phyloP scores from a whole-genome alignment of 83 land plant genomes.

The Larix sibirica region DNA sequence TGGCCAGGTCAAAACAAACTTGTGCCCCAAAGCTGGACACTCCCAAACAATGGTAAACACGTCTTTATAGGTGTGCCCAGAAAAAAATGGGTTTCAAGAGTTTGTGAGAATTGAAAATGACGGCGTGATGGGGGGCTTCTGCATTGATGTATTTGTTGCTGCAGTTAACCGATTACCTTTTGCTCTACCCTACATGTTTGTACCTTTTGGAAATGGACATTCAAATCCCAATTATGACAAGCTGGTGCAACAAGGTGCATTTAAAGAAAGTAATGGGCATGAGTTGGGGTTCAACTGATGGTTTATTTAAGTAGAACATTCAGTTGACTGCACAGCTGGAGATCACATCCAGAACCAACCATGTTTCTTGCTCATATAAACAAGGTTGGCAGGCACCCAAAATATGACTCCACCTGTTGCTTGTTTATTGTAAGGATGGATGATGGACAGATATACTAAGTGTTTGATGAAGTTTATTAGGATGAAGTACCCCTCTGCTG shows the following conservation, averaged over 20 bases:
- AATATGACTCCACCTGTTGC: constrained; percentile 1
- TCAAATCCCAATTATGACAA: constrained; percentile 65
- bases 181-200: constrained; percentile 53
- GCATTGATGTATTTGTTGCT: constrained; percentile 72
- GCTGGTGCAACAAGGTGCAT: constrained; percentile 54
- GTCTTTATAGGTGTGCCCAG: constrained; percentile 75
- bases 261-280: constrained; percentile 25
- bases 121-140: constrained; percentile 58
- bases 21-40: constrained; percentile 77
- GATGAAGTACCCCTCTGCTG: constrained; percentile 8
- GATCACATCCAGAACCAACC: too few relatives aligned
- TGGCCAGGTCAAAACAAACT: constrained; percentile 72
- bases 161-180: constrained; percentile 62
- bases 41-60: constrained; percentile 58
- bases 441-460: background rate
- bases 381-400: constrained; percentile 8
- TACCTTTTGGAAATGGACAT: constrained; percentile 56
- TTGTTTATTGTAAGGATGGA: constrained; percentile 6
- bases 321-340: too few relatives aligned
- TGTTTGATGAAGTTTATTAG: constrained; percentile 1
- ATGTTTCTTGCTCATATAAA: too few relatives aligned
- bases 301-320: too few relatives aligned
- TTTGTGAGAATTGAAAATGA: constrained; percentile 34
- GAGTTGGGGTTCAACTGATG: too few relatives aligned
- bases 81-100: constrained; percentile 64